phyloP scores from a whole-genome alignment of 2,329 filamentous ascomycete genomes.

The Biscogniauxia marginata region DNA sequence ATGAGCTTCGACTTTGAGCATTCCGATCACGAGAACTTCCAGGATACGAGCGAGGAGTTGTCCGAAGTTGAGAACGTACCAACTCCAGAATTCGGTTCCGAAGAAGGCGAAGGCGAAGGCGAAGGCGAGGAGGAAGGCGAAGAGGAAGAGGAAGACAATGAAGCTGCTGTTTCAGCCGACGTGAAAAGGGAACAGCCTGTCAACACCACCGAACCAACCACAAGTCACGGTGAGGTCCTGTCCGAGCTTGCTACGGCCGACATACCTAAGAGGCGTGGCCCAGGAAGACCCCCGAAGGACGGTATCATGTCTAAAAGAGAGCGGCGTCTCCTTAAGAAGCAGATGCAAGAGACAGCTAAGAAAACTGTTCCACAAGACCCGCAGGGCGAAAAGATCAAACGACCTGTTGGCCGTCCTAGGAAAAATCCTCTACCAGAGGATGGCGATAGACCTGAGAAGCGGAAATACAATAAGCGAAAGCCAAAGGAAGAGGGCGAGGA shows the following conservation, averaged over 20 bases:
- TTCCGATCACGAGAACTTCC: conserved; percentile 55
- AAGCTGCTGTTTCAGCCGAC: conserved; percentile 11
- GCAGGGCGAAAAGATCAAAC: conserved; percentile 53
- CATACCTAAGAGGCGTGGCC: conserved; percentile 67
- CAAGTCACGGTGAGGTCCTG: conserved; percentile 13
- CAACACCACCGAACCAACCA: conserved; percentile 9
- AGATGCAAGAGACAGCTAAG: conserved; percentile 50
- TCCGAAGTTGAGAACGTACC: conserved; percentile 45
- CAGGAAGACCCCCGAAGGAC: conserved; percentile 79
- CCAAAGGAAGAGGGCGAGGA: conserved; percentile 56
- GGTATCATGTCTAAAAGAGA: conserved; percentile 81
- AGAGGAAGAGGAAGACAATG: conserved; percentile 22
- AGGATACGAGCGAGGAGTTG: conserved; percentile 55
- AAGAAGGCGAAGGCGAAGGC: conserved; percentile 28
- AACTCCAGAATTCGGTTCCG: conserved; percentile 35
- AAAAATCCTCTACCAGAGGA: conserved; percentile 62
- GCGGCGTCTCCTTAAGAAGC: conserved; percentile 62
- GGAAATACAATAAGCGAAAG: conserved; percentile 65
- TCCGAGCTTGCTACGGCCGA: conserved; percentile 38
- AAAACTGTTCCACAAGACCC: conserved; percentile 49
- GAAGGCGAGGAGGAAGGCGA: conserved; percentile 36
- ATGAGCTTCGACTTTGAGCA: conserved; percentile 75
- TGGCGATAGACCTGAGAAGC: conserved; percentile 58
- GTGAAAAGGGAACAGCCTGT: conserved; percentile 6
- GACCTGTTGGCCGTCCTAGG: conserved; percentile 63